phyloP scores from a whole-genome alignment of 257 asterid genomes.

The Knoxia roxburghii region DNA sequence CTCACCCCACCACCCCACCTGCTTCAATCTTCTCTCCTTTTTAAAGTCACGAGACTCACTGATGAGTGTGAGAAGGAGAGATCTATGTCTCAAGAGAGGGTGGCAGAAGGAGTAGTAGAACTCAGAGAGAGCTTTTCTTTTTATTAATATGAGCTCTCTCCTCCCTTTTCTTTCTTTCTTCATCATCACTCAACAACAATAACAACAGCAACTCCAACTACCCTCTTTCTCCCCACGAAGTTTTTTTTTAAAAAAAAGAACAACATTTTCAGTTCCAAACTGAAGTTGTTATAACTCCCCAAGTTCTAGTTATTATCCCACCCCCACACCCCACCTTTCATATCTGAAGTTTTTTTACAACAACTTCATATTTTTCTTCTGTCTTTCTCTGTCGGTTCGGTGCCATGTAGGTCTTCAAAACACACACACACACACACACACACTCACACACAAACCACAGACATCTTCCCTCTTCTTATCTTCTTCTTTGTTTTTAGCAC shows the following conservation, averaged over 20 bases:
- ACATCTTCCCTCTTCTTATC: background rate
- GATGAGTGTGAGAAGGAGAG: conserved; percentile 30
- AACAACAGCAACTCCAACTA: conserved; percentile 12
- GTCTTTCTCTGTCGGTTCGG: conserved; percentile 76
- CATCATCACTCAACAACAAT: conserved; percentile 60
- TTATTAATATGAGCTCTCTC: background rate
- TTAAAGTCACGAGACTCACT: conserved; percentile 75
- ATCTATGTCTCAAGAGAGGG: conserved; percentile 47
- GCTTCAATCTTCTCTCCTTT: conserved; percentile 31
- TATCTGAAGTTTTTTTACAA: conserved; percentile 13
- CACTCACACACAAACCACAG: conserved; percentile 30
- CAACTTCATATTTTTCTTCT: conserved; percentile 14
- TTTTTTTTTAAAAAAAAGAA: background rate
- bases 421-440: conserved; percentile 30
- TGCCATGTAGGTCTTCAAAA: conserved; percentile 51
- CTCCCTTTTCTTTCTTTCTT: conserved; percentile 40
- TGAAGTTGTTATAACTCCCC: conserved; percentile 46
- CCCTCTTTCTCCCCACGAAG: conserved; percentile 9
- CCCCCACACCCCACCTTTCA: no score
- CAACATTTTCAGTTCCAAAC: conserved; percentile 50
- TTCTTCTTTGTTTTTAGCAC: conserved; percentile 7
- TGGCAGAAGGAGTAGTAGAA: conserved; percentile 48
- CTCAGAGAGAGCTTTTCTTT: conserved; percentile 53
- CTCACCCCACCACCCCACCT: conserved; percentile 10
- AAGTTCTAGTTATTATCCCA: conserved; percentile 35